Conservation (phyloP, 2,329 filamentous ascomycete species). For the Clonostachys rhizophaga region DNA sequence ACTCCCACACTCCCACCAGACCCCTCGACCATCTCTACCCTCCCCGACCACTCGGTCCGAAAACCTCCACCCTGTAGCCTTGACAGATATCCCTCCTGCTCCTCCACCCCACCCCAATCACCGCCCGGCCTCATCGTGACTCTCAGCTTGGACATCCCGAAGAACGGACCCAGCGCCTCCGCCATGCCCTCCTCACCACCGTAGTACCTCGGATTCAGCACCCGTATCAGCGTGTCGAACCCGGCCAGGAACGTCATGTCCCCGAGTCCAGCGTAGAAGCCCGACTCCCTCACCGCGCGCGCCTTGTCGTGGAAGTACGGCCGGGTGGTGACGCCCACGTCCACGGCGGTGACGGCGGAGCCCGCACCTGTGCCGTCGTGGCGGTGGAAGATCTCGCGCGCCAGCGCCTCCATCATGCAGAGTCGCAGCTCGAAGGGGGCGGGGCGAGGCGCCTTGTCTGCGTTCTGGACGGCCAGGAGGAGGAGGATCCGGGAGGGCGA, state of each 20-base stretch:
- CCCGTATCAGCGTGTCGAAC: conserved; percentile 70
- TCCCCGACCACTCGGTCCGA: conserved; percentile 52
- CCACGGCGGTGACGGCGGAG: conserved; percentile 39
- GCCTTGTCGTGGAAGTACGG: conserved; percentile 75
- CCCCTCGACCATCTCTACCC: conserved; percentile 56
- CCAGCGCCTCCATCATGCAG: conserved; percentile 68
- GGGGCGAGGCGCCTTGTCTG: conserved; percentile 62
- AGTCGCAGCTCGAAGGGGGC: conserved; percentile 64
- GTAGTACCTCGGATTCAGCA: conserved; percentile 73
- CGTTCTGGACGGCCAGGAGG: conserved; percentile 59
- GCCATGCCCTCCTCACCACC: conserved; percentile 30
- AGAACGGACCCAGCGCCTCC: conserved; percentile 56
- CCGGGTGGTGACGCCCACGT: conserved; percentile 66
- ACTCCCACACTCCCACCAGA: conserved; percentile 35
- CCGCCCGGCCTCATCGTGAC: conserved; percentile 60
- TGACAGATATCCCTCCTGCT: conserved; percentile 41
- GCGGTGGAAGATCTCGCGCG: conserved; percentile 41
- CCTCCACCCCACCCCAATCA: conserved; percentile 46
- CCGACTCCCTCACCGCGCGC: conserved; percentile 42
- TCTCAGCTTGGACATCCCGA: conserved; percentile 54
- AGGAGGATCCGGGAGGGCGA: conserved; percentile 37
- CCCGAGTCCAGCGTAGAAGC: conserved; percentile 27
- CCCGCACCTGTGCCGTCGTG: conserved; percentile 5
- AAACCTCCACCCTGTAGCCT: conserved; percentile 44
- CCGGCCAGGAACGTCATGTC: conserved; percentile 55